Evolutionary conservation across 1,284 basidiomycete genomes (phyloP), one percentile per base, ranked within the genome.

Genomic region (Leccinum angustisporum): DNA sequence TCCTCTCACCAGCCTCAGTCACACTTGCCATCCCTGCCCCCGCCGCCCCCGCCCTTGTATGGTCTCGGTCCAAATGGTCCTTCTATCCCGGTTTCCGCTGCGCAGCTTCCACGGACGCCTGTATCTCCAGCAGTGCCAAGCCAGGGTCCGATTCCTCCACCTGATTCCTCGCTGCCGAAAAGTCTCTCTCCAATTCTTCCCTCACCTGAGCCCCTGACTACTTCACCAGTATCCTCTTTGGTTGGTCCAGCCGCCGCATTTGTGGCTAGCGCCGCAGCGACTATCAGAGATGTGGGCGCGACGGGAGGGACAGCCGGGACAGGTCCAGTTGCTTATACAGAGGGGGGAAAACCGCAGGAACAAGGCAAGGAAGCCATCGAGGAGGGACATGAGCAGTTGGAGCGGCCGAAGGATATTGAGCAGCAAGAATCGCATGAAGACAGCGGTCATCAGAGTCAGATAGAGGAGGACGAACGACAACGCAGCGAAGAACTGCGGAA

Each of bases 11-110:
- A 65, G 5, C 30, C 61, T 18, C 72, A 56, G 21, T 56, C 58
- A 13, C 56, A 64, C 55, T 63, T 72, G 34, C 61, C 70, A 1
- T 60, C 62, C 0, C 67, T 65, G 0, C 69, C 63, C 0, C 61
- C 67, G 0, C 68, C 69, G 0, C 68, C 66, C 0, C 63, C 62
- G 0, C 57, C 34, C 13, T 52, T 62, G 34, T 18, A 60, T 51
- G 59, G 13, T 21, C 68, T 67, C 46, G 54, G 16, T 54, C 50
- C 33, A 21, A 59, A 48, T 2, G 40, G 13, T 10, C 16, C 30
- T 38, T 53, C 63, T 18, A 13, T 14, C 16, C 27, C 31, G 1
- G 38, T 25, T 11, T 31, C 59, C 8, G 56, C 36, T 56, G 25
- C 50, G 30, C 72, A 63, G 30, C 51, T 56, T 57, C n/a, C 36